phyloP scores from a whole-genome alignment of 345 rosid genomes.

The Cochlearia excelsa region DNA sequence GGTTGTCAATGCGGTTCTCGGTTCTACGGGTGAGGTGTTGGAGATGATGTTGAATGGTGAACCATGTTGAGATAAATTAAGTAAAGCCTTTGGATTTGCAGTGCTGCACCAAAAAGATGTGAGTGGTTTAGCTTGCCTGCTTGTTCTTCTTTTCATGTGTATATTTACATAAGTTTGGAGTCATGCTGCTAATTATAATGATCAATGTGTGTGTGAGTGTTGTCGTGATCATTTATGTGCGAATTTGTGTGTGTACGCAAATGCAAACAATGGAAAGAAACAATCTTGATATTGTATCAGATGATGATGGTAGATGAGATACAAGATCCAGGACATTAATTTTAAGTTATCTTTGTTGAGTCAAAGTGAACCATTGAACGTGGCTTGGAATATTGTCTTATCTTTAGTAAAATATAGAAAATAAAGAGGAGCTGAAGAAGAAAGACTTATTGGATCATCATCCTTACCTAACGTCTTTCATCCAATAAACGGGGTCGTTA shows the following conservation, averaged over 20 bases:
- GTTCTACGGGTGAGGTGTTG: conserved; percentile 19
- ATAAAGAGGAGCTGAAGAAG: not conserved
- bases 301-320: no score
- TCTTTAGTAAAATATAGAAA: no score
- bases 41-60: conserved; percentile 12
- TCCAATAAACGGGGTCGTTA: not conserved
- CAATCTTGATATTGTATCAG: not conserved
- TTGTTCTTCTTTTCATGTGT: conserved; percentile 22
- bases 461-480: not conserved
- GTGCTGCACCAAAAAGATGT: not conserved
- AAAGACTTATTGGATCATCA: not conserved
- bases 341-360: no score
- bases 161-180: conserved; percentile 15
- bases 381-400: not conserved
- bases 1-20: conserved; percentile 13
- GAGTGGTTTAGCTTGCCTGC: conserved; percentile 12
- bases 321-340: not conserved
- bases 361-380: not conserved
- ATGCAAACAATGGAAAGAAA: conserved; percentile 10
- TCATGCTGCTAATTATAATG: conserved; percentile 1
- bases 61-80: conserved; percentile 9
- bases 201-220: conserved; percentile 14
- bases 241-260: not conserved
- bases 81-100: not conserved
- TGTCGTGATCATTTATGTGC: conserved; percentile 16